phyloP scores from a whole-genome alignment of 805 yeast species.

The Ogataea populi-albae region DNA sequence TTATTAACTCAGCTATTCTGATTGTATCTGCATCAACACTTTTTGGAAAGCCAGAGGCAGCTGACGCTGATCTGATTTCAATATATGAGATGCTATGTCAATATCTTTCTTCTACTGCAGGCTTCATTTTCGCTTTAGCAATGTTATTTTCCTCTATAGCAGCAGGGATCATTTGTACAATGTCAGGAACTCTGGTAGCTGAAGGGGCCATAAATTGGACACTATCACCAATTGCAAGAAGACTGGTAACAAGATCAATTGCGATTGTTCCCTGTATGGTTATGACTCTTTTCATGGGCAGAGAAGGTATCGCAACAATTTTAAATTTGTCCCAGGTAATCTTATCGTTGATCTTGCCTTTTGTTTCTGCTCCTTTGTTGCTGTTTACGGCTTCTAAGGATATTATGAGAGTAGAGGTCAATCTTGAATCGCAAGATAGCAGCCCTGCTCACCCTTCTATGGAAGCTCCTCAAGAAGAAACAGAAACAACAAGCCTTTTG shows the following conservation, averaged over 20 bases:
- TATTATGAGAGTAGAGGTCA: constrained; percentile 60
- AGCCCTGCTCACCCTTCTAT: background rate
- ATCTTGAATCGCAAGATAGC: too few relatives aligned
- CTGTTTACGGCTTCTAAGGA: constrained; percentile 71
- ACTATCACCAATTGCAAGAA: constrained; percentile 73
- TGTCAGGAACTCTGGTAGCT: constrained; percentile 88
- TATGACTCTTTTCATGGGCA: constrained; percentile 70
- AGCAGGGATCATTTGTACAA: constrained; percentile 90
- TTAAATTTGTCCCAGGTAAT: constrained; percentile 86
- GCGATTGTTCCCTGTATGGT: constrained; percentile 79
- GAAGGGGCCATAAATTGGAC: constrained; percentile 90
- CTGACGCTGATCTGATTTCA: constrained; percentile 78
- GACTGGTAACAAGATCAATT: constrained; percentile 72
- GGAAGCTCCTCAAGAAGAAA: background rate
- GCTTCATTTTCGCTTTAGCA: constrained; percentile 82
- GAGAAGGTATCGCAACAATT: constrained; percentile 66
- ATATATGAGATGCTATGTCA: constrained; percentile 62
- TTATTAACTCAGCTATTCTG: constrained; percentile 81
- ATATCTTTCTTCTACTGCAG: constrained; percentile 71
- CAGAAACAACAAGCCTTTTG: constrained; percentile 4
- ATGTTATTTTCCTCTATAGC: constrained; percentile 82
- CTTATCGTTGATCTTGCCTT: constrained; percentile 76
- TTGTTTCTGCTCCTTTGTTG: constrained; percentile 79
- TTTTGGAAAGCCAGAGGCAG: constrained; percentile 65
- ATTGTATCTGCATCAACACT: constrained; percentile 80